phyloP scores from a whole-genome alignment of 148 eudicot species.

The Camellia granthamiana region DNA sequence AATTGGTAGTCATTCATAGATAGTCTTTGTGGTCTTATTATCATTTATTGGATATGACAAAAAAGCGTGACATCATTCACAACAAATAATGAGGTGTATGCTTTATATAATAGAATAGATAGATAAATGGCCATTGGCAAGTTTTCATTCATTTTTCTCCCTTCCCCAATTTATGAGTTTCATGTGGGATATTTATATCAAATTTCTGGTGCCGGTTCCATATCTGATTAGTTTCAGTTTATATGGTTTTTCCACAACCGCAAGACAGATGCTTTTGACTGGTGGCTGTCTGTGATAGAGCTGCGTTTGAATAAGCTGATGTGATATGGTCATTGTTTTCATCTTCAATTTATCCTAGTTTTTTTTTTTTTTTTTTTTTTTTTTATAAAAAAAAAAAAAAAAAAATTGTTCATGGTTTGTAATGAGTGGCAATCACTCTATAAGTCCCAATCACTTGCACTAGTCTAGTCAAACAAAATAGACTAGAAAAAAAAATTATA shows the following conservation, averaged over 20 bases:
- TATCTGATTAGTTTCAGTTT: not conserved
- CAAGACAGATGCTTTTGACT: conserved; percentile 8
- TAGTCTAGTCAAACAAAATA: not conserved
- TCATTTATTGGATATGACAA: not conserved
- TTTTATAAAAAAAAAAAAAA: too few species aligned
- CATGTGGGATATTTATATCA: conserved; percentile 1
- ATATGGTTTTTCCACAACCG: not conserved
- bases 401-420: not conserved
- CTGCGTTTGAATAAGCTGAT: conserved; percentile 18
- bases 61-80: too few species aligned
- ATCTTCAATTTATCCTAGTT: not conserved
- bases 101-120: too few species aligned
- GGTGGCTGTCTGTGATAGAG: conserved; percentile 11
- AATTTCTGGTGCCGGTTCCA: not conserved
- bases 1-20: not conserved
- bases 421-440: not conserved
- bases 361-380: not conserved
- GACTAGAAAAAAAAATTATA: not conserved
- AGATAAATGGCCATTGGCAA: not conserved
- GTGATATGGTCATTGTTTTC: conserved; percentile 13
- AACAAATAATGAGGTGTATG: too few species aligned
- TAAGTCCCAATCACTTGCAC: not conserved
- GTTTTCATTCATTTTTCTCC: not conserved
- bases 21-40: not conserved
- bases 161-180: not conserved